Base-by-base conservation (phyloP, 1,139 yeast genomes). In the Zhuliangozyma parablackwelliae region DNA sequence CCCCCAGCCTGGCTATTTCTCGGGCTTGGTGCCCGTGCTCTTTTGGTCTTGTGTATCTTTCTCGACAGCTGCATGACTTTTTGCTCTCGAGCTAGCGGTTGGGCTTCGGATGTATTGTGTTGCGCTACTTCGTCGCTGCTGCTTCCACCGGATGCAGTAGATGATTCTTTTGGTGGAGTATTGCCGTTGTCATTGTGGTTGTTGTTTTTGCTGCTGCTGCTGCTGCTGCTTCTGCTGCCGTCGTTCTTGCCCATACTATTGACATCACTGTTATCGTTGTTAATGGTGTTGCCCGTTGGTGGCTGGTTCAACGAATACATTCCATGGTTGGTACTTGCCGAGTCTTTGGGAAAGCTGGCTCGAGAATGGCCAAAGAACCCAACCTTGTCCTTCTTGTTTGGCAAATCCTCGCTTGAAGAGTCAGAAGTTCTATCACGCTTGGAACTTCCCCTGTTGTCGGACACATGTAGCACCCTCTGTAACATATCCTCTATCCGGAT, bases 341-440 rank as follows among this genome's bases (percentile, higher is more conserved):
- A 37, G 33, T 40, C 42, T 30, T 34, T 37, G 4, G 42, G 43
- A 16, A 42, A 42, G 29, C 42, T 36, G 7, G 37, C 30, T 30
- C 40, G 40, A 10, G 45, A 35, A 24, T 36, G 40, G 10, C 42
- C 45, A 36, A 42, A 40, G 13, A 38, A 31, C 8, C 42, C 42
- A 29, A 42, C 38, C 16, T 38, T 37, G 21, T 38, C 41, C 26
- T 36, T 38, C 20, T 42, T 42, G 31, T 33, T 33, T 7, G 39
- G 42, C 26, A 40, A 33, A 28, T 38, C 45, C n/a, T 42, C 43
- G 7, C 37, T 34, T 11, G 36, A 40, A 3, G 42, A 40, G 33
- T 40, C 43, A 10, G 40, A 36, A 3, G 38, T 26, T 20, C 37
- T 24, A 28, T 36, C 43, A 16, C 45, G 36, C 32, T 42, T 42